Base-by-base conservation (phyloP, 2,329 filamentous ascomycete genomes). In the Fusarium proliferatum region DNA sequence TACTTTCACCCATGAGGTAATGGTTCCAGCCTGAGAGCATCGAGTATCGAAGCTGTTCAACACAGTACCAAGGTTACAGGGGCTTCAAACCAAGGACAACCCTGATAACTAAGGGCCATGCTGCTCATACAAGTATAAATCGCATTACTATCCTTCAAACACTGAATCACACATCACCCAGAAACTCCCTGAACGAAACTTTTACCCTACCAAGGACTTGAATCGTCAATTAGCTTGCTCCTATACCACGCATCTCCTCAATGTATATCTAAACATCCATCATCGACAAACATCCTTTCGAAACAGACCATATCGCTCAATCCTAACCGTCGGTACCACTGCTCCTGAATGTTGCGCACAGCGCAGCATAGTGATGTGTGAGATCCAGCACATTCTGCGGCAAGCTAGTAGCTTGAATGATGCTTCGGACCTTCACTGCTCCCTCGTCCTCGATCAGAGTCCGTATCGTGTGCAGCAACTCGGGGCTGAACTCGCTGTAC, bases 401-500 rank as follows among this genome's bases (percentile, higher is more conserved):
- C 71, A 99, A 85, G 81, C 93, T 97, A 6, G 96, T 98, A 4
- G 96, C 95, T 83, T 99, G 96, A 61, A 99, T 95, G 80, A 99
- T 97, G 82, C 95, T 98, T 80, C 96, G 90, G 61, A 99, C 93
- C 85, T 99, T 99, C 82, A 99, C 94, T 3, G 96, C 96, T 66
- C 96, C 96, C 84, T 99, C 96, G 76, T 98, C 95, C 83, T 98
- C 96, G 80, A 99, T 99, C 75, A 99, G 87, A 75, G 94, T 95
- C 71, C 96, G 92, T 79, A 98, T 94, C 6, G 94, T 92, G 82
- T 92, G 94, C 61, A 99, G 89, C 48, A 99, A 88, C 73, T 95
- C 92, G 2, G 96, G 96, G 23, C 95, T 98, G 84, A 99, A 99
- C 89, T 99, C 96, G 64, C 95, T 98, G 85, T 99, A 99, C 96